Evolutionary conservation across 108 stramenopile species (phyloP), one percentile per base, ranked within the genome.

Genomic region (Fragilariopsis cylindrus): DNA sequence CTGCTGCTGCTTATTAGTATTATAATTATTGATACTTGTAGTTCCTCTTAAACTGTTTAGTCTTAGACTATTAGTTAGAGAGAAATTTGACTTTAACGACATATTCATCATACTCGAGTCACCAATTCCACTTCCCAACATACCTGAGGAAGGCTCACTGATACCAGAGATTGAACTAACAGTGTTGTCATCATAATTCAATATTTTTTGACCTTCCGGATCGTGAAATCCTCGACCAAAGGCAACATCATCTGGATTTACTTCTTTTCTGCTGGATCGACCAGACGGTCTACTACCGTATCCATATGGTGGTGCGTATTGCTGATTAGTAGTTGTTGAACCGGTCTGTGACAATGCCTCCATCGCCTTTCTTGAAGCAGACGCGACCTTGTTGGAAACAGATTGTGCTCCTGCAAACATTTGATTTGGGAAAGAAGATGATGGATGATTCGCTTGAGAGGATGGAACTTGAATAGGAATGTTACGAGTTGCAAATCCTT

Each of bases 91-190:
- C 60, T 65, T 53, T 57, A 70, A 7, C 40, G 76, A 50, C 62
- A 43, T 69, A 60, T 70, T 63, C 76, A 69, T 54, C 68, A 76
- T 30, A 30, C 30, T 30, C 30, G 30, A 45, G 30, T 5, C 9
- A 55, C 76, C 49, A 57, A 69, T 57, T 57, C 69, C 21, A 49
- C 9, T 68, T n/a, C 50, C 49, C 49, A 71, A 40, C 12, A 57
- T 69, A 4, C 70, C 70, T 19, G 73, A 73, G 0, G 72, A 58
- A 8, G 69, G 69, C 43, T 84, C 80, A 4, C 74, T 75, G 45
- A 84, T 53, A 47, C 77, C 84, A 4, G 84, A 84, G 56, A 84
- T 84, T 0, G 70, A 69, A 58, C 80, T 81, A 64, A 82, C 75
- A 8, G 76, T 82, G 45, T 65, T 49, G 49, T 62, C 73, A 6